These are phyloP conservation scores for Leccinum imitatum DNA, from an alignment of 768 basidiomycete genomes.

Conservation along the genomic window DNA sequence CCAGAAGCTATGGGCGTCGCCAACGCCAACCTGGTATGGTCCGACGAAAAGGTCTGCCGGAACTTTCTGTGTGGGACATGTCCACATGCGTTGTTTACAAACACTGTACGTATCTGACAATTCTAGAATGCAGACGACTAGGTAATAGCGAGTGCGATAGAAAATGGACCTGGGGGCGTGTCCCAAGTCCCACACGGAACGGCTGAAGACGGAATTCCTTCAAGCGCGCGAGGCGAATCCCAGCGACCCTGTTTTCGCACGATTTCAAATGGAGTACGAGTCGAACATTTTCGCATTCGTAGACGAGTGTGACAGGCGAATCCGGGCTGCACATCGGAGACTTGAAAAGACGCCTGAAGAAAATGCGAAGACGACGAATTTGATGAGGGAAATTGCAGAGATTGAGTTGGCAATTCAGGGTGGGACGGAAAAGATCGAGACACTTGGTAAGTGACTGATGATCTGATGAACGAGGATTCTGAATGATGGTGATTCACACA, in stretches of 20 bases:
- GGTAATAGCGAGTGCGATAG: constrained; percentile 32
- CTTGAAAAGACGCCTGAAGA: constrained; percentile 99
- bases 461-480: constrained; percentile 1
- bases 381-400: constrained; percentile 99
- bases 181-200: constrained; percentile 93
- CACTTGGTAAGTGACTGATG: constrained; percentile 57
- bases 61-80: constrained; percentile 99
- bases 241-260: constrained; percentile 74
- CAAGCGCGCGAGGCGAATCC: constrained; percentile 76
- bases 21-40: constrained; percentile 89
- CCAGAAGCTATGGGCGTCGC: constrained; percentile 98
- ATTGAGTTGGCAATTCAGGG: constrained; percentile 99
- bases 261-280: constrained; percentile 95
- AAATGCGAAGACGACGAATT: constrained; percentile 97
- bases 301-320: constrained; percentile 97
- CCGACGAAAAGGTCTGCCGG: constrained; percentile 96
- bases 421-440: constrained; percentile 97
- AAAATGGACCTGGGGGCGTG: constrained; percentile 99
- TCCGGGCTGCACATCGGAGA: constrained; percentile 88
- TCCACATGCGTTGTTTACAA: constrained; percentile 95
- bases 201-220: constrained; percentile 87
- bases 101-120: constrained; percentile 70
- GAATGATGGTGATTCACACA: constrained; percentile 30
- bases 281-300: constrained; percentile 94
- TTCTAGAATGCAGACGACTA: neutral